Evolutionary conservation across 352 stramenopile species (phyloP), one percentile per base, ranked within the genome.

Genomic region (Globisporangium cederbergense): DNA sequence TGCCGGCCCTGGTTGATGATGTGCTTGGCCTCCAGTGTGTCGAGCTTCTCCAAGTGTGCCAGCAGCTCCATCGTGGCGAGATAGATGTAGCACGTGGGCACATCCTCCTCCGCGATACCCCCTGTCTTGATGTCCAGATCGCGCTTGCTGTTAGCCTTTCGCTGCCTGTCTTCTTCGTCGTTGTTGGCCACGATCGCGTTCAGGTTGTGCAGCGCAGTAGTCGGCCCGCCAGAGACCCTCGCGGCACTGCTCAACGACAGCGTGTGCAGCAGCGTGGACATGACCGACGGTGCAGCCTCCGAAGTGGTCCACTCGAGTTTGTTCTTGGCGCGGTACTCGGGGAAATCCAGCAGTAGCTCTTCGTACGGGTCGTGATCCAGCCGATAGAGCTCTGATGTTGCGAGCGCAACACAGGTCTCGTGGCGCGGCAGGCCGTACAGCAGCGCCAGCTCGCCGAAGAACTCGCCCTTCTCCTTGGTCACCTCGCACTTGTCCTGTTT

Each of bases 361-460:
- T 92, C 81, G 49, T 90, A 91, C 7, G 69, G 75, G 11, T 75
- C 68, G 32, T 84, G 64, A 28, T 92, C 79, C 4, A 94, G 67
- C 4, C 84, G 78, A 55, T 91, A 94, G 36, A 94, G 64, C 56
- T 94, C 83, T 0, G 76, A 73, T 9, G 79, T 74, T 0, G 67
- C 76, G 9, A 91, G 54, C 7, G 83, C 67, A 18, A 84, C 75
- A 67, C 85, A 92, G 8, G 79, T 94, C 25, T 89, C 81, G n/a
- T 78, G 64, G 8, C 74, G 72, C 0, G 83, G 74, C 16, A 91
- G 83, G 10, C 84, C 83, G 46, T 79, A 89, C 16, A 93, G 62
- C 9, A 92, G 63, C 18, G 79, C 82, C 14, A 90, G 63, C 51
- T 92, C 82, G 4, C 85, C 85, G 56, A 93, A 92, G 58, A 90